Percentiles rank a stretch among this genome's conserved stretches.
Evolutionary conservation across 306 rosid genomes (phyloP).

Genomic region (Vigna radiata): DNA sequence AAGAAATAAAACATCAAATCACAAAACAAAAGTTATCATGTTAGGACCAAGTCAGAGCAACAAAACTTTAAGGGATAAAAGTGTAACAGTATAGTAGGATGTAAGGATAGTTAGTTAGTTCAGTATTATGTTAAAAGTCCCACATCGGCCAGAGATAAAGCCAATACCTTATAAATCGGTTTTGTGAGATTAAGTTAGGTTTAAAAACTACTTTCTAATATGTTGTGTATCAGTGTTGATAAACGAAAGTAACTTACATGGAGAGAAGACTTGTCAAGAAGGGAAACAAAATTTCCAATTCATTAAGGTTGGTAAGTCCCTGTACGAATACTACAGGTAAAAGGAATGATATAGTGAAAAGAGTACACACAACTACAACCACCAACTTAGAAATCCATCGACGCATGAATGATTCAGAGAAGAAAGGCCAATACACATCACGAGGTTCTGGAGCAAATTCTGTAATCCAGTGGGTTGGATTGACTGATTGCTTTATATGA

Average conservation of each 20-base stretch:
- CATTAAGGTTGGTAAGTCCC: slow-evolving; percentile 71
- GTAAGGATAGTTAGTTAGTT: too few relatives aligned
- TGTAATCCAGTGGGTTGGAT: slow-evolving; percentile 85
- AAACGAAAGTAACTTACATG: slow-evolving; percentile 66
- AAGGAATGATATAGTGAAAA: slow-evolving; percentile 76
- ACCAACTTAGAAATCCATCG: slow-evolving; percentile 94
- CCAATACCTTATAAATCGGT: too few relatives aligned
- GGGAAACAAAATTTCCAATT: slow-evolving; percentile 84
- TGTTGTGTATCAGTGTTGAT: not conserved
- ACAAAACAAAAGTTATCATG: slow-evolving; percentile 27
- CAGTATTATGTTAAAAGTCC: too few relatives aligned
- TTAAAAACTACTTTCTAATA: too few relatives aligned
- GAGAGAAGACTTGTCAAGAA: slow-evolving; percentile 78
- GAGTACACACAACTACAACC: slow-evolving; percentile 58
- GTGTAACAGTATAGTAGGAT: too few relatives aligned
- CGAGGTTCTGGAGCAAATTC: slow-evolving; percentile 91
- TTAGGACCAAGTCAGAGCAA: too few relatives aligned
- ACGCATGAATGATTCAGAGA: slow-evolving; percentile 77
- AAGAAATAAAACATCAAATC: slow-evolving; percentile 18
- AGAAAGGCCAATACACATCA: slow-evolving; percentile 97
- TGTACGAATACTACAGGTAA: slow-evolving; percentile 71
- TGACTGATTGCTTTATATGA: slow-evolving; percentile 75
- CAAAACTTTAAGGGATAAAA: too few relatives aligned
- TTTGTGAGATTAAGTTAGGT: too few relatives aligned
- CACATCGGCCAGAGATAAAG: too few relatives aligned